phyloP scores from a whole-genome alignment of 495 filamentous ascomycete genomes.

The Cenococcum geophilum region DNA sequence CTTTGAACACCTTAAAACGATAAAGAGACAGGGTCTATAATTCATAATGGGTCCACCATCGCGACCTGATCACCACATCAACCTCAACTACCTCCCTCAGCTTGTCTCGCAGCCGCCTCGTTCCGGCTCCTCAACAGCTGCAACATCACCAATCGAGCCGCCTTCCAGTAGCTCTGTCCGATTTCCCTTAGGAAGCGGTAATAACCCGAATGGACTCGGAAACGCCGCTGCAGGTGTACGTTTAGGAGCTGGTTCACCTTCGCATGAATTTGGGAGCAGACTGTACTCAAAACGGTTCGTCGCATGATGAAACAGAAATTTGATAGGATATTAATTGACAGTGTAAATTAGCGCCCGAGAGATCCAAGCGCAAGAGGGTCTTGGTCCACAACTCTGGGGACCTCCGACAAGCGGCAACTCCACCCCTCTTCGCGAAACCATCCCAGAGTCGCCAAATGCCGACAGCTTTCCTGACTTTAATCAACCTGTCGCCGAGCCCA shows the following conservation, averaged over 20 bases:
- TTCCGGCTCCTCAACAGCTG: conserved; percentile 80
- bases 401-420: conserved; percentile 93
- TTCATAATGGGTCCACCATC: conserved; percentile 86
- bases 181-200: conserved; percentile 67
- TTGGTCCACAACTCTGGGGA: conserved; percentile 84
- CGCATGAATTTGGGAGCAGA: conserved; percentile 75
- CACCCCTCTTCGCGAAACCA: conserved; percentile 91
- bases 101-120: conserved; percentile 56
- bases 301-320: conserved; percentile 29
- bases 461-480: conserved; percentile 92
- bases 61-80: conserved; percentile 63
- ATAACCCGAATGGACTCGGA: conserved; percentile 55
- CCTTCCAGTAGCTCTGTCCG: conserved; percentile 60
- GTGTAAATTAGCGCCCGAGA: conserved; percentile 67
- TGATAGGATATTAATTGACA: conserved; percentile 17
- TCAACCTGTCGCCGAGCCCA: conserved; percentile 46
- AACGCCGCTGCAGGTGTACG: conserved; percentile 69
- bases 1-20: conserved; percentile 18
- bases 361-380: conserved; percentile 93
- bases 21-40: conserved; percentile 46
- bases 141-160: conserved; percentile 80
- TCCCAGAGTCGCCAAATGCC: conserved; percentile 90
- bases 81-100: conserved; percentile 64
- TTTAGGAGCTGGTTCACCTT: conserved; percentile 92
- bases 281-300: conserved; percentile 90